Evolutionary conservation across 1,284 basidiomycete species (phyloP).

Genomic region (Apiotrichum mycotoxinovorans): DNA sequence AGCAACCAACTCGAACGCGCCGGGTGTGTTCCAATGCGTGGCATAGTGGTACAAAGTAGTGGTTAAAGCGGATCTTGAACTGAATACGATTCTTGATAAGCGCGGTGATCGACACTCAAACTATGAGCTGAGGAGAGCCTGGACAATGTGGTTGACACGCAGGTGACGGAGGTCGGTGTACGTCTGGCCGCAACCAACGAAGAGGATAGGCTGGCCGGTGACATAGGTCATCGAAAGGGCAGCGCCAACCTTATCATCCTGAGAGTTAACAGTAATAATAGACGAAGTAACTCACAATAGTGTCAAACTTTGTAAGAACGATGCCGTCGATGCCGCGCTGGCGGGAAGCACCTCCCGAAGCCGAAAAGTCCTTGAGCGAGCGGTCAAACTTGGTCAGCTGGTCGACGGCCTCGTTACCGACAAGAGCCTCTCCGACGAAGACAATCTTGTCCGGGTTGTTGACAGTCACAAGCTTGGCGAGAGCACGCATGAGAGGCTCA

Average conservation of each 20-base stretch:
- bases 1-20: too few species aligned
- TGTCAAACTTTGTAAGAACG: conserved; percentile 96
- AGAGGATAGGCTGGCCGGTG: conserved; percentile 92
- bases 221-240: conserved; percentile 97
- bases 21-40: too few species aligned
- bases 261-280: not conserved
- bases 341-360: conserved; percentile 46
- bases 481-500: conserved; percentile 94
- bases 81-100: too few species aligned
- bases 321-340: conserved; percentile 88
- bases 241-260: conserved; percentile 72
- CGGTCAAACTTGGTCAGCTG: conserved; percentile 92
- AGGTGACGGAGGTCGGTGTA: conserved; percentile 89
- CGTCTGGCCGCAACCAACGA: conserved; percentile 94
- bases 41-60: too few species aligned
- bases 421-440: conserved; percentile 92
- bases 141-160: conserved; percentile 85
- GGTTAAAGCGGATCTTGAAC: too few species aligned
- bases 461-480: conserved; percentile 90
- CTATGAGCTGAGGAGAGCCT: conserved; percentile 78
- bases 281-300: conserved; percentile 57
- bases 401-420: conserved; percentile 95
- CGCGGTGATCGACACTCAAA: not conserved
- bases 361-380: conserved; percentile 73
- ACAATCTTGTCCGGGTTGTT: conserved; percentile 94